Conservation (phyloP, 2,329 filamentous ascomycete genomes). For the Pseudogymnoascus verrucosus region DNA sequence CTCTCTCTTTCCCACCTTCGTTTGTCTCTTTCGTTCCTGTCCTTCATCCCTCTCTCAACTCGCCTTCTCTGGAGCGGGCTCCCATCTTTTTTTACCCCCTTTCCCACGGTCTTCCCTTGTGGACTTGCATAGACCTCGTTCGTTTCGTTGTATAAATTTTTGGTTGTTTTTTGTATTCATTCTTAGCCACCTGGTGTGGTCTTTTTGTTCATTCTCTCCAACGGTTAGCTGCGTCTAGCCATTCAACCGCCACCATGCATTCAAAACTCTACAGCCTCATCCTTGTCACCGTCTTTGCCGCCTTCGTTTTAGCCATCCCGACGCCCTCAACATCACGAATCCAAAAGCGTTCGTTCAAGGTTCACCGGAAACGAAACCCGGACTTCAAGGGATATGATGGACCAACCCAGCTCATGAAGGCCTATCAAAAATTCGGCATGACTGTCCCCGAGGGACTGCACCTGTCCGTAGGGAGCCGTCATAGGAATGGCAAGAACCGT, state of each 20-base stretch:
- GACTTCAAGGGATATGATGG: constrained; percentile 49
- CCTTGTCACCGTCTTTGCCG: constrained; percentile 5
- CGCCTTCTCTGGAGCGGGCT: constrained; percentile 4
- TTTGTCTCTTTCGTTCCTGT: not conserved
- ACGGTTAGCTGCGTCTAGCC: not conserved
- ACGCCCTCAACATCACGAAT: constrained; percentile 10
- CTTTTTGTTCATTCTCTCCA: not conserved
- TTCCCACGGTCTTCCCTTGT: not conserved
- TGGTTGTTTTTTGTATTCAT: constrained; percentile 2
- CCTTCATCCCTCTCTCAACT: constrained; percentile 1
- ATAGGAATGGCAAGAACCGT: not conserved
- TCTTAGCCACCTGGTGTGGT: not conserved
- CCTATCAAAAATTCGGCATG: constrained; percentile 61
- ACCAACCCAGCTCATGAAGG: constrained; percentile 48
- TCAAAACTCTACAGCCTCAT: not conserved
- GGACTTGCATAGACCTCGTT: not conserved
- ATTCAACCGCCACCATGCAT: not conserved
- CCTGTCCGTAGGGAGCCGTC: not conserved
- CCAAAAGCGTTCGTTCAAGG: constrained; percentile 27
- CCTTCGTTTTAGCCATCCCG: not conserved
- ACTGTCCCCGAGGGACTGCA: constrained; percentile 35
- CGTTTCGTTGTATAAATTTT: constrained; percentile 7
- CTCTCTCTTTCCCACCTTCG: constrained; percentile 3
- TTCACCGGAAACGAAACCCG: constrained; percentile 28
- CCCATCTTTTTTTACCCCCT: not conserved